Percentiles rank a stretch among this genome's conserved stretches.
These are phyloP conservation scores for Malassezia psittaci DNA, from an alignment of 1,284 basidiomycete genomes.

Conservation along the genomic window DNA sequence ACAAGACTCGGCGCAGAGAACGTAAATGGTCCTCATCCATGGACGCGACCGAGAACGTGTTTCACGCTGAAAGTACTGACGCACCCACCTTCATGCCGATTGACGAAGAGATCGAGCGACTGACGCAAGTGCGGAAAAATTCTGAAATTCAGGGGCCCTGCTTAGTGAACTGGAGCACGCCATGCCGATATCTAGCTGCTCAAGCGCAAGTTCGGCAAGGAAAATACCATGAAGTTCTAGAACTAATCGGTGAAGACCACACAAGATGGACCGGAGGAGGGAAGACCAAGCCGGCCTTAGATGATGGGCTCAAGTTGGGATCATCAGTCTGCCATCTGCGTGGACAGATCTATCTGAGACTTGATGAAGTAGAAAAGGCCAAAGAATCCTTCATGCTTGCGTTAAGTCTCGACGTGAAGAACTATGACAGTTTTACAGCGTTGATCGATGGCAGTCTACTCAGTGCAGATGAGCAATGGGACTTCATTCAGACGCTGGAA, in stretches of 20 bases:
- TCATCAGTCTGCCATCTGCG: slow-evolving; percentile 69
- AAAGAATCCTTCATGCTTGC: slow-evolving; percentile 92
- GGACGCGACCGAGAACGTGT: slow-evolving; percentile 1
- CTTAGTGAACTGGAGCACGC: slow-evolving; percentile 35
- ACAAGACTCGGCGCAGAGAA: slow-evolving; percentile 4
- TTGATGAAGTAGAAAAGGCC: slow-evolving; percentile 77
- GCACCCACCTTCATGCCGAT: neutral
- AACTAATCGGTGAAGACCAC: slow-evolving; percentile 67
- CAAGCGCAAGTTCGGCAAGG: slow-evolving; percentile 88
- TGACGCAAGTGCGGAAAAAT: neutral
- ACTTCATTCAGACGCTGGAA: slow-evolving; percentile 73
- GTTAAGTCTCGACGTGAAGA: slow-evolving; percentile 84
- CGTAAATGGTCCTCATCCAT: slow-evolving; percentile 8
- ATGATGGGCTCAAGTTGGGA: slow-evolving; percentile 49
- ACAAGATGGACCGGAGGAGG: slow-evolving; percentile 26
- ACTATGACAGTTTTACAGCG: slow-evolving; percentile 88
- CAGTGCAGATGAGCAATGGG: slow-evolving; percentile 60
- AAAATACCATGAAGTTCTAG: slow-evolving; percentile 82
- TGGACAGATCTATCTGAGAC: slow-evolving; percentile 82
- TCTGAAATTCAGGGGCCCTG: slow-evolving; percentile 21
- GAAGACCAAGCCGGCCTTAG: slow-evolving; percentile 33
- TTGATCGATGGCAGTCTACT: slow-evolving; percentile 68
- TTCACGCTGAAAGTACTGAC: neutral
- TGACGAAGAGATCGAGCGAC: slow-evolving; percentile 18
- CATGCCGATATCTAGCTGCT: slow-evolving; percentile 56